These are phyloP conservation scores for Saprolegnia diclina DNA, from an alignment of 352 stramenopile genomes.

Conservation along the genomic window DNA sequence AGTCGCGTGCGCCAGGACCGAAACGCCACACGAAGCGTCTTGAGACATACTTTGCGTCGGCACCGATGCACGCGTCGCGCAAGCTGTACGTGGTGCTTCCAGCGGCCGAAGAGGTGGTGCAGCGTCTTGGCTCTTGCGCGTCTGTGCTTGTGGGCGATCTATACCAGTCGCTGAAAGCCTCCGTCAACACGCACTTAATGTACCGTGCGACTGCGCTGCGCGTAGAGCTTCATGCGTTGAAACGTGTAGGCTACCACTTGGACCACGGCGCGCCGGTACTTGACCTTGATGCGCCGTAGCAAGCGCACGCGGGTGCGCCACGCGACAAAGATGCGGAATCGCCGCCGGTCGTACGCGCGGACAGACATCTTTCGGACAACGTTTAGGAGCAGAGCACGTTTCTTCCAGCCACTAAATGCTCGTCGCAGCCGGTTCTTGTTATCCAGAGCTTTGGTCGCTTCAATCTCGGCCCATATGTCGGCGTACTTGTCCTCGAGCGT, in stretches of 20 bases:
- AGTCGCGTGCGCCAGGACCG: not conserved
- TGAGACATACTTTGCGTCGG: not conserved
- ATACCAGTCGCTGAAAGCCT: not conserved
- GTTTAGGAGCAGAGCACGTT: not conserved
- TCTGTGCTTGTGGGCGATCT: not conserved
- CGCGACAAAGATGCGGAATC: not conserved
- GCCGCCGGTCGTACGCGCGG: not conserved
- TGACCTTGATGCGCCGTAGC: not conserved
- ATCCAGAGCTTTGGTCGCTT: not conserved
- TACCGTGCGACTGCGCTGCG: not conserved
- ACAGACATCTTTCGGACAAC: not conserved
- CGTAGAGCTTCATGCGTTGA: not conserved
- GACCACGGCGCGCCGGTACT: not conserved
- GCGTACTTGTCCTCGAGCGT: conserved; percentile 20
- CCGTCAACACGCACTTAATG: too few species aligned
- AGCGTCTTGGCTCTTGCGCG: not conserved
- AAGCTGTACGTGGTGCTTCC: not conserved
- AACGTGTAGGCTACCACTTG: not conserved
- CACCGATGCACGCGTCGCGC: not conserved
- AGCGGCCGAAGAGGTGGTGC: not conserved
- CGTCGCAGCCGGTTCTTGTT: not conserved
- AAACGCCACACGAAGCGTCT: not conserved
- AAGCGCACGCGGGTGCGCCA: not conserved
- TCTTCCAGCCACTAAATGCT: not conserved
- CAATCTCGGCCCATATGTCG: conserved; percentile 24